Evolutionary conservation across 352 stramenopile genomes (phyloP), one percentile per base, ranked within the genome.

Genomic region (Pythium brachiatum): DNA sequence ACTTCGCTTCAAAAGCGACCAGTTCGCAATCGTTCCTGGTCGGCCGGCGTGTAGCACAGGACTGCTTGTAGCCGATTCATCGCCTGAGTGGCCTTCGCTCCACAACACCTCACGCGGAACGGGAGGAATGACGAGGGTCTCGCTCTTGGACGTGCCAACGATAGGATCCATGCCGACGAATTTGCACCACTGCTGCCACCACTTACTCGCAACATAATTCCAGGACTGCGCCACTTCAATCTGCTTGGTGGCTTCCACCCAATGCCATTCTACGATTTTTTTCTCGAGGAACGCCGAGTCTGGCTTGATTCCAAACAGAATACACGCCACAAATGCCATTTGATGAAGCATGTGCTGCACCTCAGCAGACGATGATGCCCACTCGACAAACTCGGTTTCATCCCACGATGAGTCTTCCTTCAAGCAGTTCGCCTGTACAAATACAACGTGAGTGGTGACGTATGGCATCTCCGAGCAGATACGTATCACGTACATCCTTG

Each of bases 111-210:
- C 66, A 12, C 68, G 41, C 32, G 81, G 75, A 34, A 94, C 70
- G 7, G 62, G 62, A 11, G 86, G 86, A 44, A 94, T 67, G 29
- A 72, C 61, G 23, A 95, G 54, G 3, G 67, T 60, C 7, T 70
- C 36, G 79, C 86, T 56, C 78, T 71, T 6, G 78, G 21, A 77
- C 2, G 81, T 92, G 6, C 86, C 86, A 25, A 88, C 90, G 15
- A 71, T 63, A 16, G 59, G 69, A 47, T 91, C 69, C 74, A 94
- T 88, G 0, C 63, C 69, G 26, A 75, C 73, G 60, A 92, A 93
- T 36, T 85, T 73, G 38, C 83, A 94, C 86, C 84, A 95, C 48
- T 88, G 81, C 20, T 76, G 72, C 86, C 84, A 95, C 84, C 86
- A 94, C 41, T 75, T 76, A 4, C 79, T 73, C 8, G 78, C 86